Evolutionary conservation across 1,284 basidiomycete species (phyloP).

Genomic region (Pseudozyma pruni): DNA sequence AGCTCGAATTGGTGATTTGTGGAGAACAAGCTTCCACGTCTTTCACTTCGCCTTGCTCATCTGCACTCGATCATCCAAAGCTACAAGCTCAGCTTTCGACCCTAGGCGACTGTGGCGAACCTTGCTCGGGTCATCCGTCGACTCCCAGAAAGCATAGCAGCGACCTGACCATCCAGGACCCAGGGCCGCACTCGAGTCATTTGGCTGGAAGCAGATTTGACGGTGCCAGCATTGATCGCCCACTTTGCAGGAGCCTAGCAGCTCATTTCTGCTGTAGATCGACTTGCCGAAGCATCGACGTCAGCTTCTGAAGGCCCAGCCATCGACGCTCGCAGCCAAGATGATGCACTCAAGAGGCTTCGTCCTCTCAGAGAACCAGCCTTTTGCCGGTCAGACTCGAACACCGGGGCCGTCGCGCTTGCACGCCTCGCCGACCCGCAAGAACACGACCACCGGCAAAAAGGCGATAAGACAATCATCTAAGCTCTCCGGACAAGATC

Average conservation of each 20-base stretch:
- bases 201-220: no score
- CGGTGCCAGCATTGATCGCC: no score
- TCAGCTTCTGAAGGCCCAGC: no score
- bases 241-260: no score
- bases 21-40: background rate
- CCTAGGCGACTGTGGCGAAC: no score
- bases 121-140: no score
- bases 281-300: no score
- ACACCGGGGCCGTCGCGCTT: slow-evolving; percentile 42
- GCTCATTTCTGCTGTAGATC: no score
- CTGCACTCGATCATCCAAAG: background rate
- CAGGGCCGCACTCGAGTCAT: no score
- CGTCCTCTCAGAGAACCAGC: slow-evolving; percentile 48
- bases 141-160: no score
- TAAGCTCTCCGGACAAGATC: slow-evolving; percentile 30
- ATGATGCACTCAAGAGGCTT: slow-evolving; percentile 52
- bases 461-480: slow-evolving; percentile 24
- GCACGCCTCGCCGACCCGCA: slow-evolving; percentile 37
- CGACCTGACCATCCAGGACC: no score
- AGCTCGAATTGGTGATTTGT: background rate
- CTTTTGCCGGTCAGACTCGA: slow-evolving; percentile 33
- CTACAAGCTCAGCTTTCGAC: background rate
- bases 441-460: slow-evolving; percentile 45
- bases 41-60: background rate
- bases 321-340: background rate